Evolutionary conservation across 768 basidiomycete species (phyloP), one percentile per base, ranked within the genome.

Genomic region (Mycena rebaudengoi): DNA sequence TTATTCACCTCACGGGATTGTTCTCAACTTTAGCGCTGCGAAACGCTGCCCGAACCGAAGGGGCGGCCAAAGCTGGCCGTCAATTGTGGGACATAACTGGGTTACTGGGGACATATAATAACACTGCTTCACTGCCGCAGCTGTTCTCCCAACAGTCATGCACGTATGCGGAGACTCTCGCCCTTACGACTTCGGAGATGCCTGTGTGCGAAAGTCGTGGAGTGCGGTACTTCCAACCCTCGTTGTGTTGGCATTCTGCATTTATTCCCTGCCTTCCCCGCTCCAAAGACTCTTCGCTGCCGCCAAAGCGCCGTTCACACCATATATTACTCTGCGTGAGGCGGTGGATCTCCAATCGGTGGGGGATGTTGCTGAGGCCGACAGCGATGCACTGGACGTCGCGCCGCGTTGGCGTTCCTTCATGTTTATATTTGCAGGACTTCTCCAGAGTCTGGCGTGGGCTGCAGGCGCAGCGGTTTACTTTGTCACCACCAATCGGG

Each of bases 331-430:
- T 11, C 33, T 65, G 1, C 32, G 60, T 0, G 62, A 64, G n/a
- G n/a, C n/a, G 3, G 7, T 52, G 6, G 39, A 59, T 40, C 8
- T 58, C 14, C 56, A 35, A 28, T 20, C 29, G 68, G 66, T 44
- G 73, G 72, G 32, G 60, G 40, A 10, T 66, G n/a, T n/a, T n/a
- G 64, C 20, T 40, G 55, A 43, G 16, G 35, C 33, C 35, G n/a
- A 37, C 2, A 33, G 48, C 21, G 49, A 58, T 2, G 55, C 39
- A 7, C 16, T 29, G n/a, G 43, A 32, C 14, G 21, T 14, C 8
- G 76, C 80, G 13, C 84, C 86, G 0, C 77, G 89, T 7, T 91
- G 90, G 88, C 85, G 86, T 39, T 85, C 87, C 2, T 64, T 88
- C 43, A 67, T 86, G n/a, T 83, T 92, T 44, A 79, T 83, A 1